phyloP scores from a whole-genome alignment of 1,139 yeast species.

The Saccharomycopsis hybrid region DNA sequence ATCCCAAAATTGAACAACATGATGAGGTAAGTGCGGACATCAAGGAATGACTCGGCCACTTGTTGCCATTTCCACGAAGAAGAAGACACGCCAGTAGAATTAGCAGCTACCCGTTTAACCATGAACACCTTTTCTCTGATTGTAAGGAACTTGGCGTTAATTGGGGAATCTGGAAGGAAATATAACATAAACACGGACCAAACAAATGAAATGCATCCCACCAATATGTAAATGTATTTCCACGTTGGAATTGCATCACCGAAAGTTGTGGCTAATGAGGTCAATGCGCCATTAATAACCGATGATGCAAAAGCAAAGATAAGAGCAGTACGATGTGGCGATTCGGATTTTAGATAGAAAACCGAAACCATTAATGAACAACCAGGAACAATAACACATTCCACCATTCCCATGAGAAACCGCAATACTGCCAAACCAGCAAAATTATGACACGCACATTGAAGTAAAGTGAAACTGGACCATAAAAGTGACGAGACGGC shows the following conservation, averaged over 20 bases:
- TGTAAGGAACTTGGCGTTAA: constrained; percentile 34
- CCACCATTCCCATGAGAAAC: constrained; percentile 37
- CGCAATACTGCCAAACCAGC: constrained; percentile 33
- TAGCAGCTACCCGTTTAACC: constrained; percentile 31
- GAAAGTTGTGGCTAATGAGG: constrained; percentile 28
- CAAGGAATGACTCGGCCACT: constrained; percentile 29
- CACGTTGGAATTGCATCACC: constrained; percentile 29
- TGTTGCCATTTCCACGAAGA: constrained; percentile 29
- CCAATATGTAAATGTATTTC: constrained; percentile 32
- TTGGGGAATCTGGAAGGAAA: constrained; percentile 44
- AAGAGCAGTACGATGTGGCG: constrained; percentile 29
- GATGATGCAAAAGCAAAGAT: constrained; percentile 32
- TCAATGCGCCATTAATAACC: constrained; percentile 30
- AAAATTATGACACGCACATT: constrained; percentile 29
- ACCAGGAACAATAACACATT: constrained; percentile 42
- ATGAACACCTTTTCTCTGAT: constrained; percentile 30
- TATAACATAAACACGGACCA: constrained; percentile 25
- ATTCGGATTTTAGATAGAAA: constrained; percentile 26
- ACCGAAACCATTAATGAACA: constrained; percentile 36
- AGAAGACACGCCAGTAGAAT: constrained; percentile 31
- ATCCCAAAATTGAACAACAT: constrained; percentile 30
- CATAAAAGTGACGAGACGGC: constrained; percentile 28
- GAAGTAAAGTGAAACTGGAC: constrained; percentile 29
- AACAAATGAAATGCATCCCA: constrained; percentile 29
- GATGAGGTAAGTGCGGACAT: constrained; percentile 29